Evolutionary conservation across 345 rosid species (phyloP).

Genomic region (Moringa oleifera): DNA sequence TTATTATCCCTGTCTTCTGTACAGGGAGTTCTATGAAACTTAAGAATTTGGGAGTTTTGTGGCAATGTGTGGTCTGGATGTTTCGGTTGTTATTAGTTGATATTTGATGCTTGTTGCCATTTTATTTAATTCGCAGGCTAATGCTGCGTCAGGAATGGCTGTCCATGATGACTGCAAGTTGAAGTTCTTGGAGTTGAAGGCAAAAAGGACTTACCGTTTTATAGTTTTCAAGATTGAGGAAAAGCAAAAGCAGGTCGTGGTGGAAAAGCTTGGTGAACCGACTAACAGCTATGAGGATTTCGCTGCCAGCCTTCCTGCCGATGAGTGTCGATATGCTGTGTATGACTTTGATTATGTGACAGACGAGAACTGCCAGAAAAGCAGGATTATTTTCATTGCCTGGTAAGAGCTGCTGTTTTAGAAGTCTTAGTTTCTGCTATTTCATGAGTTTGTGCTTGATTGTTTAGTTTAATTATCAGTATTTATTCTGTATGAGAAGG

Average conservation of each 20-base stretch:
- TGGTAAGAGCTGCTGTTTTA: conserved; percentile 30
- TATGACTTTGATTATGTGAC: conserved; percentile 65
- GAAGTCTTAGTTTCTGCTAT: too few species aligned
- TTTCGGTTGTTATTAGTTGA: conserved; percentile 2
- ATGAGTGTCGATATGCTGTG: conserved; percentile 69
- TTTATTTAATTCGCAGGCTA: conserved; percentile 32
- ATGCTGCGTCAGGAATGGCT: conserved; percentile 67
- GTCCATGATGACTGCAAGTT: conserved; percentile 77
- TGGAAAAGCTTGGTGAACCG: conserved; percentile 66
- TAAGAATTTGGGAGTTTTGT: background rate
- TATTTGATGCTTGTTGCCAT: background rate
- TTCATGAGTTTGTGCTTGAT: background rate
- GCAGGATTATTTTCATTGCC: conserved; percentile 62
- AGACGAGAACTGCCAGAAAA: conserved; percentile 60
- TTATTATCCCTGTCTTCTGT: background rate
- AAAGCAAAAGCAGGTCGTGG: conserved; percentile 61
- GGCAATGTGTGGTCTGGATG: background rate
- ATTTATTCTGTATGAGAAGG: conserved; percentile 25
- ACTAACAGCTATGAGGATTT: conserved; percentile 47
- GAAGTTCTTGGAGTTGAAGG: conserved; percentile 56
- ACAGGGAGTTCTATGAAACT: background rate
- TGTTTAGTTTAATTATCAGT: background rate
- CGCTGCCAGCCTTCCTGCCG: conserved; percentile 51
- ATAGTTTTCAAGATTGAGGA: conserved; percentile 62
- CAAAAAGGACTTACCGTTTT: conserved; percentile 58